Conservation (phyloP, 1,139 yeast species). For the Kodamaea alishanica region DNA sequence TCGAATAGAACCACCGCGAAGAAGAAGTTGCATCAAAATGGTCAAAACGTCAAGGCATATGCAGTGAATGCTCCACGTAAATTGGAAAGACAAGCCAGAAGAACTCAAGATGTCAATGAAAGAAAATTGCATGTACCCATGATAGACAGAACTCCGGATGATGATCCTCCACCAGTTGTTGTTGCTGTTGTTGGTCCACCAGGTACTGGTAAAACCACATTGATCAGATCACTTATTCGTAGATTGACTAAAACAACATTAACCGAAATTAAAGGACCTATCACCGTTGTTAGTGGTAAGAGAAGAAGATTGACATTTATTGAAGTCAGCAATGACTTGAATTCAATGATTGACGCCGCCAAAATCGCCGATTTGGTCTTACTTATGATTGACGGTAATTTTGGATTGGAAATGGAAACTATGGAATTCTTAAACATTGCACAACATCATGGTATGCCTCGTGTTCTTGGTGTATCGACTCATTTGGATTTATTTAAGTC, state of each 20-base stretch:
- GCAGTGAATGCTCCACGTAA: constrained; percentile 92
- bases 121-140: constrained; percentile 91
- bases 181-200: constrained; percentile 99
- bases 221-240: constrained; percentile 84
- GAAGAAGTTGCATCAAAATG: constrained; percentile 85
- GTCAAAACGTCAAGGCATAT: constrained; percentile 91
- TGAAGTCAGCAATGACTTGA: constrained; percentile 89
- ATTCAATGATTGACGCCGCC: constrained; percentile 95
- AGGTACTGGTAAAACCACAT: constrained; percentile 95
- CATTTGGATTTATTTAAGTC: constrained; percentile 92
- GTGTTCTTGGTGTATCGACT: constrained; percentile 92
- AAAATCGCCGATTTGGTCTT: constrained; percentile 92
- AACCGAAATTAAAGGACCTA: constrained; percentile 88
- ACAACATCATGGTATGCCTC: constrained; percentile 98
- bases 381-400: constrained; percentile 90
- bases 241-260: constrained; percentile 86
- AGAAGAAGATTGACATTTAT: constrained; percentile 88
- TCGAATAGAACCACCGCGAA: constrained; percentile 64
- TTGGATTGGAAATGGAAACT: constrained; percentile 98
- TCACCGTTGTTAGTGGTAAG: constrained; percentile 96
- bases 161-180: constrained; percentile 94
- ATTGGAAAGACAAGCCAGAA: constrained; percentile 76
- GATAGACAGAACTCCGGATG: constrained; percentile 97
- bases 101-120: constrained; percentile 85
- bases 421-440: constrained; percentile 97